Evolutionary conservation across 2,329 filamentous ascomycete genomes (phyloP).

Genomic region (Aureobasidium zeae): DNA sequence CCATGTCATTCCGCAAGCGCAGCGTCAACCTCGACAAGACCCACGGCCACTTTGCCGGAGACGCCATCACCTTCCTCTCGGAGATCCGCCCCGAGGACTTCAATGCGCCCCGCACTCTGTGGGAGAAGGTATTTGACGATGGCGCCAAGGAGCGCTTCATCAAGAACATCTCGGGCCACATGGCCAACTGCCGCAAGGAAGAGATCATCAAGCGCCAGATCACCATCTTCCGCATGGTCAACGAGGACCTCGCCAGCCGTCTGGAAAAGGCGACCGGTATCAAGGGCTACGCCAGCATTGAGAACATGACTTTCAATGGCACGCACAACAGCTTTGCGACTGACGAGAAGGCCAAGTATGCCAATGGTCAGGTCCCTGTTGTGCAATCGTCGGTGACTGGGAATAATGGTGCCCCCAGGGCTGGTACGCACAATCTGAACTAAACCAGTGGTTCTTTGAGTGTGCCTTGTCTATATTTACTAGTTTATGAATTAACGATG

Average conservation of each 20-base stretch:
- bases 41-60: constrained; percentile 42
- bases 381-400: constrained; percentile 22
- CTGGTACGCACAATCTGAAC: constrained; percentile 33
- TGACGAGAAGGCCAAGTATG: constrained; percentile 36
- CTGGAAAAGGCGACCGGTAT: constrained; percentile 55
- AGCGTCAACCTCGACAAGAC: constrained; percentile 40
- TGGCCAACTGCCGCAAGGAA: constrained; percentile 47
- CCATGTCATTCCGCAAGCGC: constrained; percentile 40
- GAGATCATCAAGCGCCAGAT: constrained; percentile 57
- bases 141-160: constrained; percentile 50
- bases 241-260: constrained; percentile 47
- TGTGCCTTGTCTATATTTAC: no score
- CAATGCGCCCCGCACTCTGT: constrained; percentile 48
- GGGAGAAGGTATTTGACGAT: constrained; percentile 54
- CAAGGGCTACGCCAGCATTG: constrained; percentile 51
- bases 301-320: constrained; percentile 48
- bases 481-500: constrained; percentile 2
- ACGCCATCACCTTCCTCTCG: constrained; percentile 43
- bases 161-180: constrained; percentile 52
- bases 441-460: no score
- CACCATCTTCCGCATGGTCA: constrained; percentile 55
- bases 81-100: constrained; percentile 47
- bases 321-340: constrained; percentile 53
- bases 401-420: constrained; percentile 42
- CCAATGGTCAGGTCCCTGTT: constrained; percentile 41